Conservation (phyloP, 1,284 basidiomycete genomes). For the Retiboletus flavoniger region DNA sequence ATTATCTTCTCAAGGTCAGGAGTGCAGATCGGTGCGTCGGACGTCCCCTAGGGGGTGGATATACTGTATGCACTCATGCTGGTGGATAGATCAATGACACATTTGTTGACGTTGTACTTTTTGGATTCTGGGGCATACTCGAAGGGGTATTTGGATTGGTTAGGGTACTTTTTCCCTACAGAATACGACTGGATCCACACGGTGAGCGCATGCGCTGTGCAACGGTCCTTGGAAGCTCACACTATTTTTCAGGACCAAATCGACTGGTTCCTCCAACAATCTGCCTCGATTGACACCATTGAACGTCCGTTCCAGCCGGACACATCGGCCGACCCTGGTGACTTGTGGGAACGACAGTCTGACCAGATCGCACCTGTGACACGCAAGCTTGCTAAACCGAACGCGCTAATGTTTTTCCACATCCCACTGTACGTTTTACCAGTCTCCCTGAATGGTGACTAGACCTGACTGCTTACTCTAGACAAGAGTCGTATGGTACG, state of each 20-base stretch:
- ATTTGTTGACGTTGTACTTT: conserved; percentile 89
- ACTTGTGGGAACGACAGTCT: conserved; percentile 56
- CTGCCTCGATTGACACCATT: conserved; percentile 67
- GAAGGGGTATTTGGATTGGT: conserved; percentile 55
- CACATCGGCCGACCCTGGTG: conserved; percentile 63
- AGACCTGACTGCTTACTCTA: conserved; percentile 24
- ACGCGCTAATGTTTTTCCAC: conserved; percentile 94
- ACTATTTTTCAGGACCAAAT: conserved; percentile 59
- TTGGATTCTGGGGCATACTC: conserved; percentile 85
- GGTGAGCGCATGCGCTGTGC: conserved; percentile 33
- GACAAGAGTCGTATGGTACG: conserved; percentile 58
- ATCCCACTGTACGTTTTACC: conserved; percentile 76
- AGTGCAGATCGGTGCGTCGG: conserved; percentile 65
- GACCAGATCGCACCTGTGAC: conserved; percentile 56
- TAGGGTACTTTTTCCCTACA: conserved; percentile 58
- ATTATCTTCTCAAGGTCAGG: conserved; percentile 77
- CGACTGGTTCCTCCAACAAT: conserved; percentile 84
- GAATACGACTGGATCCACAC: conserved; percentile 82
- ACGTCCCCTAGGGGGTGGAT: not conserved
- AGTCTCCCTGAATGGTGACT: conserved; percentile 4
- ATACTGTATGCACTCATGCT: conserved; percentile 7
- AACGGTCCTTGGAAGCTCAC: not conserved
- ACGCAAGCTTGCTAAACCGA: conserved; percentile 77
- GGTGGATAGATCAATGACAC: conserved; percentile 68
- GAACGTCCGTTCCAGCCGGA: conserved; percentile 81